Evolutionary conservation across 2,329 filamentous ascomycete species (phyloP), one percentile per base, ranked within the genome.

Genomic region (Claviceps africana): DNA sequence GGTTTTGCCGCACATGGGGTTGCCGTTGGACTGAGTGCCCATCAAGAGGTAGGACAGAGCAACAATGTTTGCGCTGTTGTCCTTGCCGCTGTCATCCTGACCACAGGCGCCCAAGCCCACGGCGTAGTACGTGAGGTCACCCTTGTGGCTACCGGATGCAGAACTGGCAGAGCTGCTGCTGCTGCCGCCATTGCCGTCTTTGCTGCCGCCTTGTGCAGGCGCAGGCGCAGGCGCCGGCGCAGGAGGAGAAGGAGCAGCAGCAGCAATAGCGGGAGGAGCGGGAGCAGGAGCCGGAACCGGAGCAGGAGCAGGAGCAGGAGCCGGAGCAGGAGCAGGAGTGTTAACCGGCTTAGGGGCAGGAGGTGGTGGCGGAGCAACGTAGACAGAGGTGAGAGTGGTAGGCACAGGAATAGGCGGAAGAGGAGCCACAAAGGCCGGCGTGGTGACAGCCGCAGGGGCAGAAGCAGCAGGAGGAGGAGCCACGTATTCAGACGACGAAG

Each of bases 121-220:
- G 42, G 73, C 69, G 70, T 86, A 94, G 73, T 79, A 90, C 54
- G 88, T 93, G 58, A 88, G 74, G 48, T 89, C 78, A 55, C 86
- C 87, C 0, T 63, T 62, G 70, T 68, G 66, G 59, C 58, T 54
- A 49, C 61, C 60, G 52, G 58, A 45, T 60, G 59, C 52, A 56
- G 51, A 40, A 53, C 52, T 43, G 47, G 59, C 49, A 33, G 52
- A 28, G 53, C 53, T 47, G 54, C 56, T 31, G n/a, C 22, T 50
- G 53, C 54, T 42, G 53, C 53, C 39, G 8, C 21, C 21, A 35
- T 21, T 47, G 11, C 8, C 9, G 11, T 37, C 33, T 40, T 55
- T 17, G 33, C 54, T 42, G 59, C 25, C 25, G 25, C 25, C 25
- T 25, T 25, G 50, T 30, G 56, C 40, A 22, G 45, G 51, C 10